Conservation (phyloP, 306 rosid genomes). For the Sechiopsis laciniata region DNA sequence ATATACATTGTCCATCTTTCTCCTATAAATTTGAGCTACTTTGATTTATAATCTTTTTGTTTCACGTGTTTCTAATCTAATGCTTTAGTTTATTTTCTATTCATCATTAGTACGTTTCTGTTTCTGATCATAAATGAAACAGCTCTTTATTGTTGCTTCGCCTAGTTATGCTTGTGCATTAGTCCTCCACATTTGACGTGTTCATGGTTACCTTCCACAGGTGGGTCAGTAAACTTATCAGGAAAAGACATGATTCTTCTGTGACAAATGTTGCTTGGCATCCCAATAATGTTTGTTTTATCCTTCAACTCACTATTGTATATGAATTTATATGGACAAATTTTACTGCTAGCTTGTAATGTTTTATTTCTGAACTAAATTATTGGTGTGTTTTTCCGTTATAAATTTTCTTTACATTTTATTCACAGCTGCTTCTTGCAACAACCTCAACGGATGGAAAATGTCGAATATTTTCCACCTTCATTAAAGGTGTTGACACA, state of each 20-base stretch:
- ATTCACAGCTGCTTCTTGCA: constrained; percentile 78
- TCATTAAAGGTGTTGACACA: constrained; percentile 82
- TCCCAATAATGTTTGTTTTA: constrained; percentile 69
- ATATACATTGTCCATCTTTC: neutral
- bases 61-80: neutral
- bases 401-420: constrained; percentile 13
- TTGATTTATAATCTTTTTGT: neutral
- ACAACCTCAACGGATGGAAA: constrained; percentile 95
- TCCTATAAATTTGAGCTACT: neutral
- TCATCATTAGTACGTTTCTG: constrained; percentile 4
- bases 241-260: constrained; percentile 86
- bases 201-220: constrained; percentile 39
- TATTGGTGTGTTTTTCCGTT: neutral
- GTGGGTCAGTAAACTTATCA: constrained; percentile 98
- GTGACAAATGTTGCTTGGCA: constrained; percentile 96
- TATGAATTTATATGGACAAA: neutral
- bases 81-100: constrained; percentile 1
- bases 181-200: constrained; percentile 3
- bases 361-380: neutral
- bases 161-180: neutral
- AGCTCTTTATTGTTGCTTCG: constrained; percentile 6
- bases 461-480: constrained; percentile 83
- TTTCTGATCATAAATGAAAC: neutral
- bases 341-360: no score
- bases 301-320: constrained; percentile 18